Evolutionary conservation across 352 stramenopile species (phyloP), one percentile per base, ranked within the genome.

Genomic region (Phytophthora foliorum): DNA sequence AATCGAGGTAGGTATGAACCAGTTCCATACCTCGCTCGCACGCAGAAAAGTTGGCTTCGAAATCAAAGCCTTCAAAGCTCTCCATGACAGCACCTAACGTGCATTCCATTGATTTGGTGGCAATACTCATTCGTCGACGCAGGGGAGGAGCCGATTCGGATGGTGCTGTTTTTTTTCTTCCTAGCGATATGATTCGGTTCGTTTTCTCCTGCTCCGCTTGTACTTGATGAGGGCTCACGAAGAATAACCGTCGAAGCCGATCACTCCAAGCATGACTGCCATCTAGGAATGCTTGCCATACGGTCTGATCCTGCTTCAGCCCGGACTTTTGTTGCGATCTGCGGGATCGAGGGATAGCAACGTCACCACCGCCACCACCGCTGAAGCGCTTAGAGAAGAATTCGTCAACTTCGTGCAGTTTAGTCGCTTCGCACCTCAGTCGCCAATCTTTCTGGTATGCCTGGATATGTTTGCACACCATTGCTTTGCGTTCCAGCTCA

Each of bases 21-120:
- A 91, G 62, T 9, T 79, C 46, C 24, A 74, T 63, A 0, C 73
- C 81, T 48, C 56, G 48, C 39, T 90, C 79, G 48, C 81, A 90
- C 2, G 61, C 72, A 17, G 60, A 46, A 17, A 74, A 52, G n/a
- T 65, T 69, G 5, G 53, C 13, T 13, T 85, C 75, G 39, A 91
- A 91, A 31, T 91, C 77, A 52, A 91, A 91, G 13, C 52, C 75
- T n/a, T 78, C 61, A 42, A 90, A 91, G 21, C 61, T 78, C n/a
- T 72, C 24, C 13, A 80, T 44, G 27, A 89, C 61, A 13, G 77
- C 78, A 38, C 77, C 57, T 22, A 91, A 55, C 3, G 78, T 74
- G 32, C 77, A 89, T 10, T 21, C 27, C 49, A 80, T 59, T 6
- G 63, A 67, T 29, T 57, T 79, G n/a, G 39, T 60, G 10, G 41